phyloP scores from a whole-genome alignment of 345 rosid species.

The Nasturtium officinale region DNA sequence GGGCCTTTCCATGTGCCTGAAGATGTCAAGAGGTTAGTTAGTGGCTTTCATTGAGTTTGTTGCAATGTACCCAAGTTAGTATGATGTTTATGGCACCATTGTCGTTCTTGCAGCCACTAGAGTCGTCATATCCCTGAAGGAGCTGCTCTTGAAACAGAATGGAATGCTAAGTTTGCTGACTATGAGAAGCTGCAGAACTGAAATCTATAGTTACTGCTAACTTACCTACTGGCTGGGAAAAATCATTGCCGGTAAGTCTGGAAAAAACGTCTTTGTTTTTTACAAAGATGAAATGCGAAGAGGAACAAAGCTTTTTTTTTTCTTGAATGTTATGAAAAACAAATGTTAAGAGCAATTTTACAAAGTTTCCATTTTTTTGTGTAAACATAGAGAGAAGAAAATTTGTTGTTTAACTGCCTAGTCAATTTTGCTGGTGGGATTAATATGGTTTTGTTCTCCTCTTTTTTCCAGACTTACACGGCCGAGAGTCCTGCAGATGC shows the following conservation, averaged over 20 bases:
- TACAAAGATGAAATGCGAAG: not conserved
- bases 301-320: not conserved
- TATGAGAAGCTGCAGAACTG: conserved; percentile 85
- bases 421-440: not conserved
- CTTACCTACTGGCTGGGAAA: conserved; percentile 80
- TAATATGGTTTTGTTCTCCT: conserved; percentile 19
- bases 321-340: not conserved
- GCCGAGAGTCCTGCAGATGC: conserved; percentile 86
- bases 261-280: not conserved
- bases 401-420: not conserved
- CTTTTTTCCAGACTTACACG: conserved; percentile 60
- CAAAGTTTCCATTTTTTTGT: not conserved
- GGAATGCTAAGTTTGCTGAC: conserved; percentile 82
- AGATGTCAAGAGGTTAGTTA: conserved; percentile 70
- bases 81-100: not conserved
- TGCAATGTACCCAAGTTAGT: not conserved
- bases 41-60: not conserved
- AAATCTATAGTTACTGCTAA: conserved; percentile 66
- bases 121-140: conserved; percentile 71
- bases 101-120: conserved; percentile 65
- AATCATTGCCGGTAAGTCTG: conserved; percentile 75
- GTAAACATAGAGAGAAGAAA: not conserved
- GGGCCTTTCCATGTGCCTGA: conserved; percentile 93
- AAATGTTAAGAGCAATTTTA: not conserved
- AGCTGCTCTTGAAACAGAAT: conserved; percentile 71